Percentiles rank a stretch among this genome's conserved stretches.
Evolutionary conservation across 2,329 filamentous ascomycete genomes (phyloP).

Genomic region (Xylaria sp.): DNA sequence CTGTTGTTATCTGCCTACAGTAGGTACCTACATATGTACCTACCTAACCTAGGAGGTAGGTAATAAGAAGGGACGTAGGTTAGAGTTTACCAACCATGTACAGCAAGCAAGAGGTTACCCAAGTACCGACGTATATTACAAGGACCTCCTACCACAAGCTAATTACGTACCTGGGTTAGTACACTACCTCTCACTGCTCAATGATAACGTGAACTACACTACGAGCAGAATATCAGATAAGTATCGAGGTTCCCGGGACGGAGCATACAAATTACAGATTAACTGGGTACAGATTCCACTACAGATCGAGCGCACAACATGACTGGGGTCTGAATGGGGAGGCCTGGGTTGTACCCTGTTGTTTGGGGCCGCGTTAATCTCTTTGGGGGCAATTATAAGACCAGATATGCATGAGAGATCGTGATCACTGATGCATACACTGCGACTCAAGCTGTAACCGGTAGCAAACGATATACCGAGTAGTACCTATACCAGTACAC

Average conservation of each 20-base stretch:
- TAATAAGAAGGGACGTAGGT: not conserved
- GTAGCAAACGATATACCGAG: not conserved
- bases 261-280: not conserved
- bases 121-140: too few species aligned
- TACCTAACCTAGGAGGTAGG: too few species aligned
- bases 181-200: not conserved
- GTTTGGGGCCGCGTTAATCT: slow-evolving; percentile 38
- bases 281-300: not conserved
- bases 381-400: slow-evolving; percentile 38
- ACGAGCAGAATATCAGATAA: not conserved
- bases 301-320: not conserved
- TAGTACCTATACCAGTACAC: not conserved
- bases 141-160: not conserved
- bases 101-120: too few species aligned
- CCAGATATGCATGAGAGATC: slow-evolving; percentile 44
- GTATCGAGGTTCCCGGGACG: not conserved
- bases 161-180: not conserved
- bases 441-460: not conserved
- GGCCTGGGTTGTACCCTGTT: slow-evolving; percentile 30
- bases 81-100: too few species aligned
- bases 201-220: too few species aligned
- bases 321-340: slow-evolving; percentile 18
- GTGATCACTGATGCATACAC: slow-evolving; percentile 41
- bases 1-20: slow-evolving; percentile 1
- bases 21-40: too few species aligned